These are phyloP conservation scores for Xylariomycetidae sp. DNA, from an alignment of 2,329 filamentous ascomycete genomes.

Conservation along the genomic window DNA sequence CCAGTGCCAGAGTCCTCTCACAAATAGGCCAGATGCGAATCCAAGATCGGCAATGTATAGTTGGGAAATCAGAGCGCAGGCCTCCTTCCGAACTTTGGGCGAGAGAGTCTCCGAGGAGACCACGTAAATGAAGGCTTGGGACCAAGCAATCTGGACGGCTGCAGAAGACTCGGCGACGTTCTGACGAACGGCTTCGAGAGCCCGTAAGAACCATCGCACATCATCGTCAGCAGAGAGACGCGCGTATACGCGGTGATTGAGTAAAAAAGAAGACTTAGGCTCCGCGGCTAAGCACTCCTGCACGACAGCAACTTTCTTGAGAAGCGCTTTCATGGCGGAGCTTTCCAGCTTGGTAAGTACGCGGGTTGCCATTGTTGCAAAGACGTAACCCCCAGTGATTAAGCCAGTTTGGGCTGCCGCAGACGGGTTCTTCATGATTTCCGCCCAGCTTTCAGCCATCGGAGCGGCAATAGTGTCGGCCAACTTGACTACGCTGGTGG, in stretches of 20 bases:
- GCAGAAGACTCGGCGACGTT: constrained; percentile 47
- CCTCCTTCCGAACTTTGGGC: constrained; percentile 59
- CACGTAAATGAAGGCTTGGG: constrained; percentile 77
- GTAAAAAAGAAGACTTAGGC: constrained; percentile 82
- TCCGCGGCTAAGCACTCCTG: constrained; percentile 63
- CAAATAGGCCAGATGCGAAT: constrained; percentile 57
- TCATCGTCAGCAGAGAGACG: constrained; percentile 75
- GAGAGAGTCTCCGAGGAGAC: constrained; percentile 61
- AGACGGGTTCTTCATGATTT: constrained; percentile 72
- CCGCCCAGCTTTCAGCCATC: constrained; percentile 68
- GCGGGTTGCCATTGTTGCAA: constrained; percentile 59
- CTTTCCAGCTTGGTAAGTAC: constrained; percentile 51
- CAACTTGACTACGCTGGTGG: constrained; percentile 45
- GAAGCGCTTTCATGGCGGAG: constrained; percentile 35
- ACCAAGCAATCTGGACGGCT: constrained; percentile 66
- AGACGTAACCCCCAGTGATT: constrained; percentile 73
- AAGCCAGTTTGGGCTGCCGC: constrained; percentile 77
- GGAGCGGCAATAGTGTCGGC: constrained; percentile 48
- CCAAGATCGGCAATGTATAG: constrained; percentile 59
- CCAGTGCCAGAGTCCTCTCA: constrained; percentile 77
- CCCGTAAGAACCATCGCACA: constrained; percentile 68
- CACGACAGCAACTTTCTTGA: constrained; percentile 59
- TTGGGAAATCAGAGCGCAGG: constrained; percentile 55
- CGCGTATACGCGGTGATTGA: constrained; percentile 79
- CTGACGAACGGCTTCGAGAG: constrained; percentile 59